phyloP scores from a whole-genome alignment of 2,329 filamentous ascomycete species.

The Graphiopsis chlorocephala region DNA sequence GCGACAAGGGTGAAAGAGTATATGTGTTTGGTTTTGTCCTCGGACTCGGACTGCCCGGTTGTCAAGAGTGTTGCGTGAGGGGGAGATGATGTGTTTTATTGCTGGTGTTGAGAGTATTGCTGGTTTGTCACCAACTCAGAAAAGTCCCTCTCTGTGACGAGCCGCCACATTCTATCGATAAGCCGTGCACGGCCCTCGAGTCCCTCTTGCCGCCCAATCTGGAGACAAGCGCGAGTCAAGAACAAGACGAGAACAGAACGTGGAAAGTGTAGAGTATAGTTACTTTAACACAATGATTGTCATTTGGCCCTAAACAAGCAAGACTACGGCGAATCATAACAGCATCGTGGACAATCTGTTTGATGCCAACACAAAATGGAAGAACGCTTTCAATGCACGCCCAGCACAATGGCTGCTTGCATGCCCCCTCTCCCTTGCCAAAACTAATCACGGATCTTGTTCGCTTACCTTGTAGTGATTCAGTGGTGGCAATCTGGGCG shows the following conservation, averaged over 20 bases:
- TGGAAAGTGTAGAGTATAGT: neutral
- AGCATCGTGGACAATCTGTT: neutral
- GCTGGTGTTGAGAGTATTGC: neutral
- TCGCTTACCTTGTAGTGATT: too few species aligned
- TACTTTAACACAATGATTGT: neutral
- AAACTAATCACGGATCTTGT: neutral
- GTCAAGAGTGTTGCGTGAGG: neutral
- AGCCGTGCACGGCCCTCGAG: neutral
- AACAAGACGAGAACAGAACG: neutral
- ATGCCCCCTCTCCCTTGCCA: neutral
- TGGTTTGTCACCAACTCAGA: conserved; percentile 12
- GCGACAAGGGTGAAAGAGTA: neutral
- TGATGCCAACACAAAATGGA: neutral
- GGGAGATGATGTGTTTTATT: neutral
- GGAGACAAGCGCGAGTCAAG: neutral
- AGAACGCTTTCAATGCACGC: neutral
- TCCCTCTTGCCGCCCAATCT: conserved; percentile 1
- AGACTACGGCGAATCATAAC: neutral
- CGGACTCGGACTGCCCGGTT: neutral
- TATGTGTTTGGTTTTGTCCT: neutral
- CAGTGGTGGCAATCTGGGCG: neutral
- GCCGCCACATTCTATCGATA: conserved; percentile 15
- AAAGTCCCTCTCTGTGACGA: conserved; percentile 15
- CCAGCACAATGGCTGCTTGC: neutral
- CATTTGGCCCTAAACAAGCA: neutral